phyloP scores from a whole-genome alignment of 257 asterid genomes.

The Coffea eugenioides region DNA sequence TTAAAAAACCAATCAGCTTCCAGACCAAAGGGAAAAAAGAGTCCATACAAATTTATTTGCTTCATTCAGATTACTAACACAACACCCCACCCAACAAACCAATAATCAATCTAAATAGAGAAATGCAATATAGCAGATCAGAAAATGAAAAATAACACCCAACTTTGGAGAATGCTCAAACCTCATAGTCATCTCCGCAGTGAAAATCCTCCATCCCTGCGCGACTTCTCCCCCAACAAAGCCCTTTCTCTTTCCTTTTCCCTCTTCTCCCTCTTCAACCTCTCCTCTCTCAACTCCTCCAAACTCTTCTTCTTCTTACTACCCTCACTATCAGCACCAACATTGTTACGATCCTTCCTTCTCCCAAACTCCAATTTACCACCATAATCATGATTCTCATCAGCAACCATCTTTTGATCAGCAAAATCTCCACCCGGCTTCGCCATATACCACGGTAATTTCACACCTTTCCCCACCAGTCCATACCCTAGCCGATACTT shows the following conservation, averaged over 20 bases:
- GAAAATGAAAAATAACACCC: not conserved
- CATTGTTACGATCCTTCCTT: slow-evolving; percentile 31
- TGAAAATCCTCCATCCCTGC: slow-evolving; percentile 62
- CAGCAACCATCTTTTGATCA: slow-evolving; percentile 28
- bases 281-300: slow-evolving; percentile 90
- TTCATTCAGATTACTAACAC: not conserved
- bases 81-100: not conserved
- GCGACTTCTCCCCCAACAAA: slow-evolving; percentile 49
- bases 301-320: slow-evolving; percentile 54
- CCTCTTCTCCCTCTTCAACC: slow-evolving; percentile 67
- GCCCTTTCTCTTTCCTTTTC: slow-evolving; percentile 85
- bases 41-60: not conserved
- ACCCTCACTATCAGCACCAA: not conserved
- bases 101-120: not conserved
- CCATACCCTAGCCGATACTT: slow-evolving; percentile 83
- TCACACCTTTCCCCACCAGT: slow-evolving; percentile 82
- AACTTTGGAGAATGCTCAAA: not conserved
- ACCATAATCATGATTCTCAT: slow-evolving; percentile 26
- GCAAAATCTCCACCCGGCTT: slow-evolving; percentile 32
- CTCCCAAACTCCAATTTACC: slow-evolving; percentile 29
- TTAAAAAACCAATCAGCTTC: not conserved
- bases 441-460: slow-evolving; percentile 96
- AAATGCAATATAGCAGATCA: not conserved
- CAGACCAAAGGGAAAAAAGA: not conserved
- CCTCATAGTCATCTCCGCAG: slow-evolving; percentile 48